A percentile compares a stretch with the other conserved stretches of the same genome.
phyloP scores from a whole-genome alignment of 2,329 filamentous ascomycete species.

The Epichloe aotearoae region DNA sequence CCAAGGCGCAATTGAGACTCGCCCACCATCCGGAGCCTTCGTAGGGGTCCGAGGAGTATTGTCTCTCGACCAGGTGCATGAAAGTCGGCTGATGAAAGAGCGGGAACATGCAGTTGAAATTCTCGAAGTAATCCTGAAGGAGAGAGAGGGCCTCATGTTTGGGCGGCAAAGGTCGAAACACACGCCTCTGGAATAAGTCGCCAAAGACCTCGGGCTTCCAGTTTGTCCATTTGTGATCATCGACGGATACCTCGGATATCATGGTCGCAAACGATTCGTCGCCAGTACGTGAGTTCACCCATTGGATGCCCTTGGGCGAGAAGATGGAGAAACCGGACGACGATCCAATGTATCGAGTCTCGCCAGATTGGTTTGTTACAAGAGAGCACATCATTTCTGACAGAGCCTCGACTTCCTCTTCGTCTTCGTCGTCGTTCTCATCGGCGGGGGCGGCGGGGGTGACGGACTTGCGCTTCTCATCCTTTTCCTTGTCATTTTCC shows the following conservation, averaged over 20 bases:
- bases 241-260: conserved; percentile 81
- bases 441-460: conserved; percentile 17
- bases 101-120: conserved; percentile 98
- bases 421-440: conserved; percentile 29
- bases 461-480: conserved; percentile 22
- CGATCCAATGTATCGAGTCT: conserved; percentile 95
- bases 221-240: conserved; percentile 90
- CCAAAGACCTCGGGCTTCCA: conserved; percentile 98
- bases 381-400: conserved; percentile 99
- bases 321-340: conserved; percentile 98
- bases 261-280: conserved; percentile 89
- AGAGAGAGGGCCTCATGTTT: conserved; percentile 81
- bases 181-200: conserved; percentile 74
- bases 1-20: conserved; percentile 82
- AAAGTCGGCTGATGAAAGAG: conserved; percentile 96
- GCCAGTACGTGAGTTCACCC: conserved; percentile 97
- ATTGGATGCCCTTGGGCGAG: conserved; percentile 93
- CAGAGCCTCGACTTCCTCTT: conserved; percentile 69
- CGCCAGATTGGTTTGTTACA: conserved; percentile 86
- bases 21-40: conserved; percentile 98
- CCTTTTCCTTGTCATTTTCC: conserved; percentile 23
- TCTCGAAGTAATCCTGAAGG: conserved; percentile 89
- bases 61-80: conserved; percentile 89
- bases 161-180: conserved; percentile 72
- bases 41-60: conserved; percentile 87